Conservation (phyloP, 352 stramenopile genomes). For the Phytophthora quininea region DNA sequence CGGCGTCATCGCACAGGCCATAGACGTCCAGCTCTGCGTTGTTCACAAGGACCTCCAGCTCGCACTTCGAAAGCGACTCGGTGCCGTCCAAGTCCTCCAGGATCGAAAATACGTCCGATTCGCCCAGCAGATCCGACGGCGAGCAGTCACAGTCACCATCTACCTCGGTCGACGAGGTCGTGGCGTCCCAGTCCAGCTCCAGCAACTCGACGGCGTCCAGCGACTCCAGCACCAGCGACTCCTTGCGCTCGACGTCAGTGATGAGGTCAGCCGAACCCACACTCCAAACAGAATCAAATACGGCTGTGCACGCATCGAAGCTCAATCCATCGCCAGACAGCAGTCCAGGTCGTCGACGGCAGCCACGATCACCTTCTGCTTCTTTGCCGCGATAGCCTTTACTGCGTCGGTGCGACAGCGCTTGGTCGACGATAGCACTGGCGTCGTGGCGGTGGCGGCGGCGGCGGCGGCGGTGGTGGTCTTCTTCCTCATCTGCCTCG, state of each 20-base stretch:
- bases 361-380: constrained; percentile 9
- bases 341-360: constrained; percentile 19
- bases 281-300: constrained; percentile 8
- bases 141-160: not conserved
- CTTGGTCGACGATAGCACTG: constrained; percentile 7
- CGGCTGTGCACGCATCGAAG: not conserved
- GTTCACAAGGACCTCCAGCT: not conserved
- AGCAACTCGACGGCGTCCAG: constrained; percentile 22
- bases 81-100: not conserved
- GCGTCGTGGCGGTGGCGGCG: not conserved
- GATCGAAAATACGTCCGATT: constrained; percentile 16
- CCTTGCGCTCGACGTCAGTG: constrained; percentile 3
- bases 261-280: not conserved
- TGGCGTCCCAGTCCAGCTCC: constrained; percentile 23
- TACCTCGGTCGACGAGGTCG: not conserved
- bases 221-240: constrained; percentile 5
- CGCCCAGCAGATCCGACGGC: not conserved
- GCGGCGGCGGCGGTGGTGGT: not conserved
- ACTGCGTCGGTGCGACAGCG: constrained; percentile 3
- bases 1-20: not conserved
- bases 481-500: constrained; percentile 18
- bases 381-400: constrained; percentile 1
- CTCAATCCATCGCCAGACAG: constrained; percentile 4
- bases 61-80: not conserved
- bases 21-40: not conserved